phyloP scores from a whole-genome alignment of 2,329 filamentous ascomycete genomes.

The Bipolaris victoriae region DNA sequence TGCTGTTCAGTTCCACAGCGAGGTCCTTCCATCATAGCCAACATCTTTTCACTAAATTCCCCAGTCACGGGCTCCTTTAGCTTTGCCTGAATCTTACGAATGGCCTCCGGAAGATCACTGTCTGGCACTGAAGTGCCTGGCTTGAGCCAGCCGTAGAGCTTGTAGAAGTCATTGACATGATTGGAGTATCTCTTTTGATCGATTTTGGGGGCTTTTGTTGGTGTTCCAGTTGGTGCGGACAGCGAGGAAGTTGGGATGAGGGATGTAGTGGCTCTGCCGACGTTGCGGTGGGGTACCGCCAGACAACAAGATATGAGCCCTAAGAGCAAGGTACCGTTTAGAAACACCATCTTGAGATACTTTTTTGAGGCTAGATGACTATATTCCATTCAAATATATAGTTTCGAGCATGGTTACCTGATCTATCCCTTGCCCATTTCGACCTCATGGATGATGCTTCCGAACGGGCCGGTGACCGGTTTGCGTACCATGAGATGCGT shows the following conservation, averaged over 20 bases:
- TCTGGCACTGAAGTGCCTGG: constrained; percentile 31
- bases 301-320: constrained; percentile 13
- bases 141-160: constrained; percentile 36
- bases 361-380: not conserved
- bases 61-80: constrained; percentile 35
- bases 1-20: constrained; percentile 33
- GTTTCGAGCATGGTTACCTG: not conserved
- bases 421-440: not conserved
- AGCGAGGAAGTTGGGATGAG: constrained; percentile 32
- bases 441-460: not conserved
- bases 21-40: constrained; percentile 32
- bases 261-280: constrained; percentile 16
- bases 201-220: constrained; percentile 10
- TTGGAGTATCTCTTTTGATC: constrained; percentile 30
- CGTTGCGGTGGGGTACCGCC: constrained; percentile 6
- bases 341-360: constrained; percentile 21
- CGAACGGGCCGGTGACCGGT: not conserved
- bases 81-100: constrained; percentile 36
- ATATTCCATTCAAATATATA: not conserved
- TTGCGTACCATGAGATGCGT: not conserved
- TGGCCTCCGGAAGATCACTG: constrained; percentile 30
- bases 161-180: constrained; percentile 40
- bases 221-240: constrained; percentile 1
- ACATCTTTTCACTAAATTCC: constrained; percentile 34
- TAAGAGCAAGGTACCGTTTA: constrained; percentile 8